Evolutionary conservation across 192 early-diverging fungal species (phyloP), one percentile per base, ranked within the genome.

Genomic region (Coemansia furcata): DNA sequence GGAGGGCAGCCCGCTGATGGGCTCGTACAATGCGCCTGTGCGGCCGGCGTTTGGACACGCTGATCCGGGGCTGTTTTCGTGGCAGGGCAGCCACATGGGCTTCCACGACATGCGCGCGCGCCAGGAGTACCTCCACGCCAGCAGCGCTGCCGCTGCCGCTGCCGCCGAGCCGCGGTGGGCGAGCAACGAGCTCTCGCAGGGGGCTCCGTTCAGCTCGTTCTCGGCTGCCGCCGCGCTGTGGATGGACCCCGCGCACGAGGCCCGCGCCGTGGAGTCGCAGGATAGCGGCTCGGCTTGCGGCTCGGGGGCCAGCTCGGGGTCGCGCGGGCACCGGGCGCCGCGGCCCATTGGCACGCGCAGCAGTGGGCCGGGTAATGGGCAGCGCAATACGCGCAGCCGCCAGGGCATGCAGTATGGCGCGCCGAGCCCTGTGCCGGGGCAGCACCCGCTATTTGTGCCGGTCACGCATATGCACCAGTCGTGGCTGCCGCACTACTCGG

Each of bases 281-380:
- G 26, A 14, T 7, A 57, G 54, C 17, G 54, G 54, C 6, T 57
- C 54, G 4, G 54, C 14, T 6, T 35, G 54, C 8, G 54, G 30
- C 6, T 57, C 49, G 19, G 49, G 49, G 7, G 49, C 49, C 6
- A 10, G 46, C n/a, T 49, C 52, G 5, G 32, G 29, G 4, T 30
- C 54, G 11, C 36, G 49, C 36, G 54, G 61, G 4, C 60, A 59
- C 38, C 63, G 33, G 47, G 32, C 40, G 5, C 78, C 69, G 0
- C 62, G 66, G 6, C 78, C 73, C 8, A 80, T 80, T 64, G 78
- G 78, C 14, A 80, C 72, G 11, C 68, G 77, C 6, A 71, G 77
- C 6, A 71, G 44, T 64, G 62, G 62, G 14, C 32, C 49, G 40
- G 39, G 66, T 9, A 58, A 40, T 26, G 72, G 47, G 6, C 64